Evolutionary conservation across 176 grass and related monocot species (phyloP), one percentile per base, ranked within the genome.

Genomic region (Aegilops tauschii): DNA sequence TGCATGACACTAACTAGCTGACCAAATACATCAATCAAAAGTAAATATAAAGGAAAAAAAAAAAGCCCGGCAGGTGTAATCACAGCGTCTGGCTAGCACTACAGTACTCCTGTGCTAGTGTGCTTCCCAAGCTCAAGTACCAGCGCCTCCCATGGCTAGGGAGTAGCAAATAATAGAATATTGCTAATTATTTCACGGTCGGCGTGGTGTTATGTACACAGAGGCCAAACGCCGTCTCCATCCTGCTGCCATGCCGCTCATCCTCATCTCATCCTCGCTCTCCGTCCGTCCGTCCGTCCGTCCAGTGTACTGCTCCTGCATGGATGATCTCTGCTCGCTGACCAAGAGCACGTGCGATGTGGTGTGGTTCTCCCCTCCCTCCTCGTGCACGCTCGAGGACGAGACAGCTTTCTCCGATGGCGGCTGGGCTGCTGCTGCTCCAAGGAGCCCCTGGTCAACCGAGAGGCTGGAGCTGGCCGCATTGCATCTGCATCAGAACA

Each of bases 401-500:
- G 73, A 56, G 72, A 37, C 66, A 87, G 59, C 20, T 18, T 61
- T 75, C 20, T 66, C 8, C 36, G n/a, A 58, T 3, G 32, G 59
- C 63, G 31, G 32, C 54, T 61, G 70, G 5, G 71, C 23, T 83
- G 84, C 42, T 79, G 84, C 40, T 78, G 32, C 39, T 28, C 7
- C 54, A 21, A 45, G 14, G 52, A 69, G 27, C 59, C 58, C 39
- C 23, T 70, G 40, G 70, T 94, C 91, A 97, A 62, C 82, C 90
- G 16, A 85, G 92, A 78, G 81, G 92, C 72, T 91, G 89, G 35
- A 95, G 81, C 86, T 95, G 86, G 70, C 65, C 75, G 78, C 88
- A 92, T 75, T 92, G 96, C 87, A 95, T 91, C 88, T 90, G 91
- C 79, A 98, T 80, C 65, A 95, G 69, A 69, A 93, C 68, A 32